These are phyloP conservation scores for Annona squamosa DNA, from an alignment of 164 flowering plant genomes.

Conservation along the genomic window DNA sequence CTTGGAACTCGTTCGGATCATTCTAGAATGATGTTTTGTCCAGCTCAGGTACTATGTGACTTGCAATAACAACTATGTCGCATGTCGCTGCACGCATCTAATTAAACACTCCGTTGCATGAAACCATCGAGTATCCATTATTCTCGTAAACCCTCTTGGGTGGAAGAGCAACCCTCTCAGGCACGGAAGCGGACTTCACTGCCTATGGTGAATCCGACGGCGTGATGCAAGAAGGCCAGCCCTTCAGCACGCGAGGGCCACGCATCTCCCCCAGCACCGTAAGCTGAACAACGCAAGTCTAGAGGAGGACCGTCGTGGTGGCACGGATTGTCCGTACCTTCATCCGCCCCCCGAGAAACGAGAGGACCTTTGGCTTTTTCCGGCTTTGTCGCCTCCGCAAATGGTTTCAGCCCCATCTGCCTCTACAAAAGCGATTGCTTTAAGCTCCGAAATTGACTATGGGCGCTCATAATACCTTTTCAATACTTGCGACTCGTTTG, in stretches of 20 bases:
- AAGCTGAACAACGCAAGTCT: slow-evolving; percentile 83
- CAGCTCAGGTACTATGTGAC: slow-evolving; percentile 86
- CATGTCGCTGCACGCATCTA: slow-evolving; percentile 98
- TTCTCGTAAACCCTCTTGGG: slow-evolving; percentile 62
- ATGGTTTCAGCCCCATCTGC: slow-evolving; percentile 26
- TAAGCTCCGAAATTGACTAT: slow-evolving; percentile 39
- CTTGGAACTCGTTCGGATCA: slow-evolving; percentile 91
- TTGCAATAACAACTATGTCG: slow-evolving; percentile 94
- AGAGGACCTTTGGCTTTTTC: slow-evolving; percentile 40
- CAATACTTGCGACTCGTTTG: slow-evolving; percentile 30
- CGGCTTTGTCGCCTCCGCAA: slow-evolving; percentile 20
- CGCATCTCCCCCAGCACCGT: slow-evolving; percentile 64
- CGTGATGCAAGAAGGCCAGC: slow-evolving; percentile 79
- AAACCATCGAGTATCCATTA: slow-evolving; percentile 89
- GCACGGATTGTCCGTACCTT: slow-evolving; percentile 82
- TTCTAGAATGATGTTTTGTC: slow-evolving; percentile 94
- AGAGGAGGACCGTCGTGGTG: slow-evolving; percentile 60
- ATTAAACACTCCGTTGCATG: slow-evolving; percentile 91
- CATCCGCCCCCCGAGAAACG: slow-evolving; percentile 32
- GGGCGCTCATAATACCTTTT: slow-evolving; percentile 57
- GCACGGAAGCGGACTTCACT: slow-evolving; percentile 9
- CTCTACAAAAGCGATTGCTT: slow-evolving; percentile 39
- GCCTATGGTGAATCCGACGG: slow-evolving; percentile 15
- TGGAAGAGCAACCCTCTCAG: slow-evolving; percentile 17
- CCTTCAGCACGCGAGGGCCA: slow-evolving; percentile 77